phyloP scores from a whole-genome alignment of 2,329 filamentous ascomycete species.

The Periconia digitata region DNA sequence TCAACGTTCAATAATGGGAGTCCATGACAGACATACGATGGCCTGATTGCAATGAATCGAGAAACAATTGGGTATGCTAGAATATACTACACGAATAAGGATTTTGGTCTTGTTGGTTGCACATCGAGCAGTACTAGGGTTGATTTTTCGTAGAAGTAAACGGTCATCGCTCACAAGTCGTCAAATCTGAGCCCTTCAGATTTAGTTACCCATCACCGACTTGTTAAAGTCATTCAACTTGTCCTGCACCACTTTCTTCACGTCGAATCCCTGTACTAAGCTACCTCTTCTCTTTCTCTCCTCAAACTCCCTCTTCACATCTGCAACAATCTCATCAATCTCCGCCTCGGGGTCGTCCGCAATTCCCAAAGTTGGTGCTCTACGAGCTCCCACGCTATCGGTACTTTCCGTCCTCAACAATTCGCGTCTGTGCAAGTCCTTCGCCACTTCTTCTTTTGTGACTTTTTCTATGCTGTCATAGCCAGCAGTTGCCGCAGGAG shows the following conservation, averaged over 20 bases:
- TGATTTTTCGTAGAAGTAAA: no score
- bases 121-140: no score
- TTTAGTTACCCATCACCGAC: background rate
- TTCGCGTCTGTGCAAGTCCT: conserved; percentile 19
- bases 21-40: no score
- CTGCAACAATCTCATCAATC: conserved; percentile 74
- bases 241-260: conserved; percentile 39
- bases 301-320: conserved; percentile 74
- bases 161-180: no score
- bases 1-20: no score
- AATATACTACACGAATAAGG: no score
- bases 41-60: no score
- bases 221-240: conserved; percentile 35
- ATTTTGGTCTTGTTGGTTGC: no score
- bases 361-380: conserved; percentile 72
- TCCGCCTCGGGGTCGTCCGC: conserved; percentile 75
- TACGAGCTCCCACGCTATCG: conserved; percentile 53
- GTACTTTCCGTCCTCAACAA: conserved; percentile 57
- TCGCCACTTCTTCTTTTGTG: conserved; percentile 37
- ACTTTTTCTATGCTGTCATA: conserved; percentile 35
- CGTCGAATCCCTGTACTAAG: conserved; percentile 36
- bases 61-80: no score
- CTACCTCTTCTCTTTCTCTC: conserved; percentile 52
- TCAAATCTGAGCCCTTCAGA: no score
- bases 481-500: conserved; percentile 12